Evolutionary conservation across 306 rosid species (phyloP).

Genomic region (Cyamopsis tetragonoloba): DNA sequence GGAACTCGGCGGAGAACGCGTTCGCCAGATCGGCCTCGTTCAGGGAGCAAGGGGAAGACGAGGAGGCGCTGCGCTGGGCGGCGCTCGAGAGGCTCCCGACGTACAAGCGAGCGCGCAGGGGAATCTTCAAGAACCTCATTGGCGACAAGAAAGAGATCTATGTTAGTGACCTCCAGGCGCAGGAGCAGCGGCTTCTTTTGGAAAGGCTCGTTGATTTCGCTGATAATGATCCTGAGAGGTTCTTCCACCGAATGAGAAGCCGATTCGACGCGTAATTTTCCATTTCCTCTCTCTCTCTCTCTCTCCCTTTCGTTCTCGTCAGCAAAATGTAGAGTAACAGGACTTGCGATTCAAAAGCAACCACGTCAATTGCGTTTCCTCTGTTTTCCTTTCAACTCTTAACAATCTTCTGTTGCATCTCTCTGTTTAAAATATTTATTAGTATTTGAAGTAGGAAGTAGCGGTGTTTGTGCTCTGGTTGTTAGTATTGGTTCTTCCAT

Average conservation of each 20-base stretch:
- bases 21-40: conserved; percentile 64
- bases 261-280: conserved; percentile 72
- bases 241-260: conserved; percentile 67
- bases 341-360: neutral
- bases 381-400: neutral
- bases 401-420: neutral
- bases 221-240: conserved; percentile 65
- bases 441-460: neutral
- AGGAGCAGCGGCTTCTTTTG: conserved; percentile 64
- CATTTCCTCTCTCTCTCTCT: neutral
- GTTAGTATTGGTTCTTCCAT: neutral
- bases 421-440: neutral
- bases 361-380: neutral
- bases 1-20: conserved; percentile 87
- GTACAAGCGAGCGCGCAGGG: conserved; percentile 68
- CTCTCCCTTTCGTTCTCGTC: neutral
- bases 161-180: conserved; percentile 52
- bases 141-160: conserved; percentile 71
- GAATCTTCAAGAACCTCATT: conserved; percentile 61
- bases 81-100: conserved; percentile 92
- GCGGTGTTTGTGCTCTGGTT: neutral
- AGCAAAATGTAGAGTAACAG: neutral
- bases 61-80: conserved; percentile 95
- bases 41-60: conserved; percentile 59
- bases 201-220: conserved; percentile 51